Evolutionary conservation across 345 rosid genomes (phyloP), one percentile per base, ranked within the genome.

Genomic region (Citrus glauca): DNA sequence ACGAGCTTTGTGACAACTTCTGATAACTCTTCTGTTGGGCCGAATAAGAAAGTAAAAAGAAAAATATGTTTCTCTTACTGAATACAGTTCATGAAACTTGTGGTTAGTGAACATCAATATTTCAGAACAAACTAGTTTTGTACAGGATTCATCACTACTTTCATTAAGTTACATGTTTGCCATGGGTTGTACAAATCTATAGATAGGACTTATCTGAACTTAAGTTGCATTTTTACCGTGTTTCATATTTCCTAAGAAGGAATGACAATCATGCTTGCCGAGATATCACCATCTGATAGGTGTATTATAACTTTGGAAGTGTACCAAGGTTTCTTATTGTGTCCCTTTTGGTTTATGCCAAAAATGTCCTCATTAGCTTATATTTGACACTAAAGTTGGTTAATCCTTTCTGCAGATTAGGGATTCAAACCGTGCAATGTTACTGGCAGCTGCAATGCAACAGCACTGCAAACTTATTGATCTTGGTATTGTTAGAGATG

Each of bases 401-500:
- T 79, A 33, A 70, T 57, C 69, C 33, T 50, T 82, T 78, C 32
- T 86, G 85, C 91, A 96, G 98, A 94, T 92, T 79, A 90, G 98
- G 81, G 99, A 96, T 82, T 96, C 99, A 80, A 96, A 96, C 84
- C 94, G 95, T 77, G 90, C 98, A 71, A 92, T 89, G 97, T 61
- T 94, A 73, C 79, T 92, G 80, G 98, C 97, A 40, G 99, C 98
- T 71, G 93, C 88, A 78, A 75, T 86, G 71, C 95, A 91, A 85
- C 92, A 92, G 71, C 85, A 89, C 28, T 96, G 99, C 87, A 88
- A 86, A 80, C 85, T 89, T 89, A 61, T 90, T 83, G 99, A 91
- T 85, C 92, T 92, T 78, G 97, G 99, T 80, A 90, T 94, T 73
- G 98, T 85, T 61, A 79, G 84, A 85, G 98, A 96, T 85, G 88